A percentile compares a stretch with the other conserved stretches of the same genome.
Evolutionary conservation across 2,329 filamentous ascomycete species (phyloP).

Genomic region (Diaporthe citri): DNA sequence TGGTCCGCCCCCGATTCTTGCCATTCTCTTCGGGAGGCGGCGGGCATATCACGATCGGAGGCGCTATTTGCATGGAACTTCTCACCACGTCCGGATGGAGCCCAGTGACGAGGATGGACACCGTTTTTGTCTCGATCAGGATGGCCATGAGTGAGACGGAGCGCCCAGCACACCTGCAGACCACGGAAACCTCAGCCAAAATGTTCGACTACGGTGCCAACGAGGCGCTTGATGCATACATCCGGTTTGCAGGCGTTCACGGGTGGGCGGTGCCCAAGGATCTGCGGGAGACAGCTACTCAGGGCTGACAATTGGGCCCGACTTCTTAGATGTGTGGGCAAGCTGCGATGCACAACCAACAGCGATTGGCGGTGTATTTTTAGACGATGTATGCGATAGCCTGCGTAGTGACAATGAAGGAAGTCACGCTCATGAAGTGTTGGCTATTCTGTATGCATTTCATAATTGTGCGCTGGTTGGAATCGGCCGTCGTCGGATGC

Average conservation of each 20-base stretch:
- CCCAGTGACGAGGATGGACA: constrained; percentile 79
- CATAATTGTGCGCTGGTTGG: background rate
- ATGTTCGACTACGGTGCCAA: constrained; percentile 70
- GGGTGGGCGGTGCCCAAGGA: constrained; percentile 80
- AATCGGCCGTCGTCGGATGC: background rate
- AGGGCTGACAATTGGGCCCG: background rate
- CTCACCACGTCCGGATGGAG: constrained; percentile 88
- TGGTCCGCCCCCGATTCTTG: constrained; percentile 84
- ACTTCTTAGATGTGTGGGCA: background rate
- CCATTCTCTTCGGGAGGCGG: constrained; percentile 78
- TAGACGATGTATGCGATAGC: background rate
- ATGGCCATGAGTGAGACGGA: constrained; percentile 79
- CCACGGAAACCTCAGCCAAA: background rate
- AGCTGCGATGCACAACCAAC: background rate
- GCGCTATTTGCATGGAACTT: constrained; percentile 86
- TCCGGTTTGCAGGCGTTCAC: constrained; percentile 75
- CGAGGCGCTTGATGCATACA: constrained; percentile 82
- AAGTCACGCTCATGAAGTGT: background rate
- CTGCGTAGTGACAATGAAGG: background rate
- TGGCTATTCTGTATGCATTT: background rate
- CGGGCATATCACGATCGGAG: constrained; percentile 76
- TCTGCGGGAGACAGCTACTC: constrained; percentile 61
- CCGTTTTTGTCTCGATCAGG: constrained; percentile 83
- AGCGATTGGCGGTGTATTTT: background rate
- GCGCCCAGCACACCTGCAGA: constrained; percentile 79